Base-by-base conservation (phyloP, 2,329 filamentous ascomycete species). In the Trichophyton equinum region DNA sequence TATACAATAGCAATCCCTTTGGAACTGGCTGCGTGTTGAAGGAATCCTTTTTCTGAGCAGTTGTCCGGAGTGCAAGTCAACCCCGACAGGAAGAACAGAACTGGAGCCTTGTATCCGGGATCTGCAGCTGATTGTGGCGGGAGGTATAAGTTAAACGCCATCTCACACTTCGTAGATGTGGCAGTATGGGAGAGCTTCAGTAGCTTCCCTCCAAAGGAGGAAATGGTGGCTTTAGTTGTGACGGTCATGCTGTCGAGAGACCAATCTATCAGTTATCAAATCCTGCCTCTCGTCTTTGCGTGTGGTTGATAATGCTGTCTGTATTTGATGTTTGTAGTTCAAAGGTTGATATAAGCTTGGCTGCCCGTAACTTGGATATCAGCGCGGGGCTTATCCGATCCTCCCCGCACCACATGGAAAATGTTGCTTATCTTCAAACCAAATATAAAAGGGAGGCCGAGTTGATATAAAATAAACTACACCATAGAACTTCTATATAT, bases 21-120 rank as follows among this genome's bases (percentile, higher is more conserved):
- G 68, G 85, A 80, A 61, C 85, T 82, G 56, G 94, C 94, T 64
- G 84, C 83, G 68, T 87, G 84, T 72, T 96, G 91, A 76, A 99
- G 89, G 81, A 96, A 97, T 59, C 91, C 94, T 73, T 86, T 86
- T 70, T 86, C 84, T 1, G 84, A 82, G 73, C 83, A 84, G 67
- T 86, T 86, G 68, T 97, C 91, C 40, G 89, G 91, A 0, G 91
- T 92, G 80, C 94, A 99, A 63, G 94, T 97, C 63, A 99, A 80
- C 58, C 94, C 94, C 13, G 92, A 92, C 62, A 99, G 85, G 76
- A 92, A 99, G 77, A 96, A 85, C 62, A 99, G 82, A 33, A 97
- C 83, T 25, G 94, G 94, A 1, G 90, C 85, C 68, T 87, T 88
- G 61, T 79, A 74, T 46, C 81, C 78, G 1, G 75, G 60, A 57